Evolutionary conservation across 2,329 filamentous ascomycete genomes (phyloP).

Genomic region (Cytospora piceicola): DNA sequence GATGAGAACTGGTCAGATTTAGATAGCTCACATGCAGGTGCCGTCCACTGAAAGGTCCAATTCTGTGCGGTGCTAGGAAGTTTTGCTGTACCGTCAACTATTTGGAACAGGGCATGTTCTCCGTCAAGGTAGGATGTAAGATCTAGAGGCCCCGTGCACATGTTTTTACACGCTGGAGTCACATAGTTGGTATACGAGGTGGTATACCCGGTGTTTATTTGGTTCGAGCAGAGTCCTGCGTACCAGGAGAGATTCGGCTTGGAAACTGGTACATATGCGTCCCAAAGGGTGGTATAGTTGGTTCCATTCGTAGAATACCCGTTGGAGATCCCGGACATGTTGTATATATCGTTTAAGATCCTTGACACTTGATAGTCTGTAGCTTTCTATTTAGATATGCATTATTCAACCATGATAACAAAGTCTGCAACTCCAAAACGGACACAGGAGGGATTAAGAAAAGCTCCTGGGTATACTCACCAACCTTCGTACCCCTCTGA

Average conservation of each 20-base stretch:
- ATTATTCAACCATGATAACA: background rate
- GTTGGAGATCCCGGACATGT: too few relatives aligned
- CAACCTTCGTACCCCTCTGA: background rate
- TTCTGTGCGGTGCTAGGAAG: too few relatives aligned
- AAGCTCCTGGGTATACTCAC: background rate
- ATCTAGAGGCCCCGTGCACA: background rate
- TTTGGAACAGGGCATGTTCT: too few relatives aligned
- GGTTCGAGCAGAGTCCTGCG: background rate
- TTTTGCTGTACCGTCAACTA: too few relatives aligned
- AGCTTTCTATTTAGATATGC: too few relatives aligned
- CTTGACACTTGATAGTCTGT: too few relatives aligned
- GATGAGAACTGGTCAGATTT: background rate
- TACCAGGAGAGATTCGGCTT: background rate
- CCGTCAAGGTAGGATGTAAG: too few relatives aligned
- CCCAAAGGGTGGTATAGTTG: background rate
- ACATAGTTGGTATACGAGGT: too few relatives aligned
- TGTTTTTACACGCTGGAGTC: background rate
- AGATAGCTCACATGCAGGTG: background rate
- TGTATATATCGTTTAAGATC: background rate
- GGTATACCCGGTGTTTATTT: too few relatives aligned
- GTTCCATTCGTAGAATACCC: too few relatives aligned
- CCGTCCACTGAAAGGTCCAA: too few relatives aligned
- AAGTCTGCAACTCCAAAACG: background rate
- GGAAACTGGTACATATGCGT: background rate
- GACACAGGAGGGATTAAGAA: too few relatives aligned